A percentile compares a stretch with the other conserved stretches of the same genome.
These are phyloP conservation scores for Talaromyces piceae DNA, from an alignment of 2,329 filamentous ascomycete species.

Conservation along the genomic window DNA sequence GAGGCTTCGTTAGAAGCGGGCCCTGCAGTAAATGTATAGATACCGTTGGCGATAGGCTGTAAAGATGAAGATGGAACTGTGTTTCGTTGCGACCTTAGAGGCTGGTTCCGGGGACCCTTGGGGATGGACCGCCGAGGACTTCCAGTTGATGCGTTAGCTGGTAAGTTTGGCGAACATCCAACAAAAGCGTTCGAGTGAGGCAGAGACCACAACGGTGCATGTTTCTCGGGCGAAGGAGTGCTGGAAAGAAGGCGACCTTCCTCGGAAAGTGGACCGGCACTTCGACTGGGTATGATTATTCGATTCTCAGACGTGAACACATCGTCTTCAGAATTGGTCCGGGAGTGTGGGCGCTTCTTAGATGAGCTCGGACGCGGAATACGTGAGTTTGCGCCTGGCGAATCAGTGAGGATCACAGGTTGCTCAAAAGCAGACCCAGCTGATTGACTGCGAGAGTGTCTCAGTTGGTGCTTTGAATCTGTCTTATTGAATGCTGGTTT, in stretches of 20 bases:
- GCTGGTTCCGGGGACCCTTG: slow-evolving; percentile 28
- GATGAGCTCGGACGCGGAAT: slow-evolving; percentile 17
- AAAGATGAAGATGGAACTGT: slow-evolving; percentile 11
- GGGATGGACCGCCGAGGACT: slow-evolving; percentile 27
- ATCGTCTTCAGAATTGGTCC: slow-evolving; percentile 12
- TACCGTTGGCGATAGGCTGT: not conserved
- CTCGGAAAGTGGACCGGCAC: slow-evolving; percentile 13
- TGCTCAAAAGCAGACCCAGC: slow-evolving; percentile 10
- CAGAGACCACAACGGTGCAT: slow-evolving; percentile 19
- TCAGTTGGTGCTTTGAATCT: not conserved
- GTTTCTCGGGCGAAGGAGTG: slow-evolving; percentile 25
- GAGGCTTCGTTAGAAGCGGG: not conserved
- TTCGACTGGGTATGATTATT: slow-evolving; percentile 17
- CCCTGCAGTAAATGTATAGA: not conserved
- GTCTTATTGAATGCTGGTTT: not conserved
- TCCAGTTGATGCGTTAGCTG: slow-evolving; percentile 20
- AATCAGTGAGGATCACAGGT: slow-evolving; percentile 6
- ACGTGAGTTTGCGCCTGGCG: slow-evolving; percentile 13
- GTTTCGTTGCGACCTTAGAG: slow-evolving; percentile 16
- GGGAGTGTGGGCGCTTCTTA: slow-evolving; percentile 19
- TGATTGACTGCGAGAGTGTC: slow-evolving; percentile 8
- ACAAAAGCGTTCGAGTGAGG: slow-evolving; percentile 18
- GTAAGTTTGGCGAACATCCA: slow-evolving; percentile 9
- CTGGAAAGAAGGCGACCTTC: slow-evolving; percentile 15
- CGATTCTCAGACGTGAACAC: slow-evolving; percentile 14